These are phyloP conservation scores for Myxozyma mucilagina DNA, from an alignment of 805 yeast genomes.

Conservation along the genomic window DNA sequence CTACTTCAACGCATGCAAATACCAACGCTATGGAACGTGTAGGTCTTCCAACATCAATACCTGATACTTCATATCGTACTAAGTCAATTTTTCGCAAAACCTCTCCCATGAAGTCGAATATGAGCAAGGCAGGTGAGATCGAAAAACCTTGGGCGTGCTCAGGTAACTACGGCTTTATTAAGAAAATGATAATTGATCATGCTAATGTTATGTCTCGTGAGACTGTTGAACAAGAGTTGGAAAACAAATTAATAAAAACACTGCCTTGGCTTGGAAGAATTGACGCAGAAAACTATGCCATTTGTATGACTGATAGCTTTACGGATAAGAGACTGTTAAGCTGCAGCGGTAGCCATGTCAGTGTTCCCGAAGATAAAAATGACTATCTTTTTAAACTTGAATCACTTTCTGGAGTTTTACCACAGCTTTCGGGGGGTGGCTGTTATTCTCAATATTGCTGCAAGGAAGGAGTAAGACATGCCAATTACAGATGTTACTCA, in stretches of 20 bases:
- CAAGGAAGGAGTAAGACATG: neutral
- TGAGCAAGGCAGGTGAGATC: neutral
- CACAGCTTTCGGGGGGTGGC: constrained; percentile 40
- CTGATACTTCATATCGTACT: neutral
- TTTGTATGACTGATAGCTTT: constrained; percentile 35
- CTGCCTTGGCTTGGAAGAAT: constrained; percentile 39
- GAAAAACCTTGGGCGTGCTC: constrained; percentile 24
- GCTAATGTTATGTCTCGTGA: too few species aligned
- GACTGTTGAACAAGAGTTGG: too few species aligned
- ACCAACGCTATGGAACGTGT: constrained; percentile 11
- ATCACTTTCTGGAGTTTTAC: constrained; percentile 39
- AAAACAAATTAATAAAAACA: too few species aligned
- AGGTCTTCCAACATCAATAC: constrained; percentile 12
- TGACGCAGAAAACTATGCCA: constrained; percentile 38
- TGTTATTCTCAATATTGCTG: constrained; percentile 37
- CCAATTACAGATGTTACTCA: constrained; percentile 36
- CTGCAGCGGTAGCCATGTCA: neutral
- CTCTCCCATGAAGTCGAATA: neutral
- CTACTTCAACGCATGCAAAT: constrained; percentile 24
- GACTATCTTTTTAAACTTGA: constrained; percentile 6
- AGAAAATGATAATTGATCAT: too few species aligned
- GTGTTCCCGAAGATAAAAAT: constrained; percentile 20
- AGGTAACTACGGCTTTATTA: constrained; percentile 16
- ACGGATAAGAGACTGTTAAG: constrained; percentile 32
- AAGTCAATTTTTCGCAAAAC: neutral